phyloP scores from a whole-genome alignment of 139 green algal genomes.

The Tetraselmis chui region DNA sequence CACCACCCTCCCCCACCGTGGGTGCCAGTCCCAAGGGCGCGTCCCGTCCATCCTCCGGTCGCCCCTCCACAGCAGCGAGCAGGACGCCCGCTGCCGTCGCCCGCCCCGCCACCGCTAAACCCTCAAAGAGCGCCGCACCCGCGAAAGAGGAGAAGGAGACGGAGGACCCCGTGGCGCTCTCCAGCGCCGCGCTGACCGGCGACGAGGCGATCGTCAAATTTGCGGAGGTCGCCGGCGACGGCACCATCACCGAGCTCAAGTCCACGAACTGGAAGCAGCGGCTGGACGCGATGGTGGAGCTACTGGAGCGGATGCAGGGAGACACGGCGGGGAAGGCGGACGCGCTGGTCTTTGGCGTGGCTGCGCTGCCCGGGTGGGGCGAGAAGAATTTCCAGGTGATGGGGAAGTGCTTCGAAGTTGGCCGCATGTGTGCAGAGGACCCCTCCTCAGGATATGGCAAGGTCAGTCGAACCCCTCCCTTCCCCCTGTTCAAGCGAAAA shows the following conservation, averaged over 20 bases:
- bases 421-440: background rate
- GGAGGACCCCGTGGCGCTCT: conserved; percentile 3
- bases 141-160: background rate
- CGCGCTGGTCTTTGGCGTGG: conserved; percentile 55
- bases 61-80: background rate
- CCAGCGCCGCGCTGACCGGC: conserved; percentile 24
- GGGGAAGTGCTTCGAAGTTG: background rate
- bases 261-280: conserved; percentile 82
- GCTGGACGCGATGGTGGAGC: conserved; percentile 63
- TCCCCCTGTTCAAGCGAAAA: background rate
- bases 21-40: conserved; percentile 1
- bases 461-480: background rate
- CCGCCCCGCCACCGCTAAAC: conserved; percentile 12
- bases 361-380: conserved; percentile 68
- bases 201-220: conserved; percentile 47
- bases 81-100: background rate
- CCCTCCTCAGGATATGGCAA: background rate
- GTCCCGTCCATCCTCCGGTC: no score
- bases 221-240: conserved; percentile 47
- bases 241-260: conserved; percentile 43
- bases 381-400: conserved; percentile 97
- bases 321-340: conserved; percentile 23
- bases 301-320: conserved; percentile 30
- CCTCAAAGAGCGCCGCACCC: conserved; percentile 4
- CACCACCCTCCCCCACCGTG: conserved; percentile 1